phyloP scores from a whole-genome alignment of 2,329 filamentous ascomycete genomes.

The Penicillium oxalicum region DNA sequence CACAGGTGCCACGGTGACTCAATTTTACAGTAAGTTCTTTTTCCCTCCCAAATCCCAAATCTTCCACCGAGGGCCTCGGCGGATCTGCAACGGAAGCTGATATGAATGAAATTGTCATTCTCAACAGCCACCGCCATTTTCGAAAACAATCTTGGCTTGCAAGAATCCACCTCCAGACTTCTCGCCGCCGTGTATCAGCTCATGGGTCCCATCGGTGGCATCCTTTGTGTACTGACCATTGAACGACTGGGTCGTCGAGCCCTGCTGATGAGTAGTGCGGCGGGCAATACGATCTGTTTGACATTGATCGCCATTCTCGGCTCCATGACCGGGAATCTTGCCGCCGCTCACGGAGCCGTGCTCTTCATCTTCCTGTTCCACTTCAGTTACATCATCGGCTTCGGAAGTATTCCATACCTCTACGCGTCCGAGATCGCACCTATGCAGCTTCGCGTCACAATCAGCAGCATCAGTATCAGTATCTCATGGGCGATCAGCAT shows the following conservation, averaged over 20 bases:
- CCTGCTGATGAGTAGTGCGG: constrained; percentile 15
- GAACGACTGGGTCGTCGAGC: constrained; percentile 16
- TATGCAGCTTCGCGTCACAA: constrained; percentile 18
- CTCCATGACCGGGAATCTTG: constrained; percentile 9
- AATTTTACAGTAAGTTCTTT: constrained; percentile 16
- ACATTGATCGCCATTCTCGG: constrained; percentile 15
- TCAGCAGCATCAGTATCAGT: constrained; percentile 22
- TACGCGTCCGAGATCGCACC: constrained; percentile 19
- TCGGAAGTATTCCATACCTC: constrained; percentile 20
- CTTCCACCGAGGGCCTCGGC: not conserved
- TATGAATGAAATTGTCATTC: not conserved
- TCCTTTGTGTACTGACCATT: constrained; percentile 15
- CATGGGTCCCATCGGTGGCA: constrained; percentile 16
- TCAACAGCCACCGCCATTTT: constrained; percentile 16
- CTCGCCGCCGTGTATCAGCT: constrained; percentile 17
- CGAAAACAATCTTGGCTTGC: constrained; percentile 15
- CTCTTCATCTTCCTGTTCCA: constrained; percentile 22
- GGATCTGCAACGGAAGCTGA: no score
- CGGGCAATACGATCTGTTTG: constrained; percentile 16
- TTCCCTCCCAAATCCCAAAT: not conserved
- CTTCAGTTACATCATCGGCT: constrained; percentile 21
- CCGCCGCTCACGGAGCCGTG: constrained; percentile 15
- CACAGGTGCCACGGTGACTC: constrained; percentile 18
- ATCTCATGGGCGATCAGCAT: constrained; percentile 18
- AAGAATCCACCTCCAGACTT: constrained; percentile 15